phyloP scores from a whole-genome alignment of 345 rosid genomes.

The Brassica incana region DNA sequence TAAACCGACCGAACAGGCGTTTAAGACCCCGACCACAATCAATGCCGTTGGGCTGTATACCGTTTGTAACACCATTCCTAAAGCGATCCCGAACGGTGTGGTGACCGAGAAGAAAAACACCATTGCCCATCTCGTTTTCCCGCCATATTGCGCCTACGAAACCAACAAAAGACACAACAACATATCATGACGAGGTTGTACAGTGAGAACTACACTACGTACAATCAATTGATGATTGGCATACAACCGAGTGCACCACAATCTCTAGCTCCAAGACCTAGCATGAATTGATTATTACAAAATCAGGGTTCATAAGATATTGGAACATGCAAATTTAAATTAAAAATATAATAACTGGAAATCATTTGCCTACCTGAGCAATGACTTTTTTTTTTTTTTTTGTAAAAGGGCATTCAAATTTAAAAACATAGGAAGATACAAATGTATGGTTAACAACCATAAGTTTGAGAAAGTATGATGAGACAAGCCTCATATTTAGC shows the following conservation, averaged over 20 bases:
- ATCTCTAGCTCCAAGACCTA: conserved; percentile 37
- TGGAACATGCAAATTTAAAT: not conserved
- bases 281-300: not conserved
- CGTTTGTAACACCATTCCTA: conserved; percentile 45
- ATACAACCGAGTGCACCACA: conserved; percentile 35
- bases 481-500: no score
- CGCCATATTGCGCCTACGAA: conserved; percentile 45
- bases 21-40: conserved; percentile 45
- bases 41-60: conserved; percentile 38
- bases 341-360: not conserved
- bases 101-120: conserved; percentile 48
- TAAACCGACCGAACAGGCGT: conserved; percentile 44
- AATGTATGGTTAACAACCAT: no score
- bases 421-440: no score
- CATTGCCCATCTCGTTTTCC: conserved; percentile 33
- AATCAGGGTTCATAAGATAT: not conserved
- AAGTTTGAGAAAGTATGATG: no score
- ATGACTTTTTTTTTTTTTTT: no score
- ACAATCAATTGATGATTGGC: not conserved
- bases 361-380: conserved; percentile 14
- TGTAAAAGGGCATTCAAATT: no score
- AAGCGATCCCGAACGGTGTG: conserved; percentile 47
- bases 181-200: not conserved
- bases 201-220: not conserved
- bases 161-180: not conserved